phyloP scores from a whole-genome alignment of 306 rosid species.

The Castanea sativa region DNA sequence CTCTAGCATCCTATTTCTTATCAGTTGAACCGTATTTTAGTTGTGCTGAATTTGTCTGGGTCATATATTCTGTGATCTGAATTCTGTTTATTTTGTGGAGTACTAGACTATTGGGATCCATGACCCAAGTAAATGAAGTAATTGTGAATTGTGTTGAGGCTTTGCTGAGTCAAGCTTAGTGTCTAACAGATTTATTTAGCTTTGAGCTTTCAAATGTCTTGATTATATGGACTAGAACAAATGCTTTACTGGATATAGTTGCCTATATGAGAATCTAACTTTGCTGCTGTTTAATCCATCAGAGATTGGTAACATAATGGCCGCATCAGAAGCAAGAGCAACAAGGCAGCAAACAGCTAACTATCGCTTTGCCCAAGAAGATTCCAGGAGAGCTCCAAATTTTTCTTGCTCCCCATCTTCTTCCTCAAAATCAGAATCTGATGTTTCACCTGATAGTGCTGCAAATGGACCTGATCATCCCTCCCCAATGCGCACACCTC shows the following conservation, averaged over 20 bases:
- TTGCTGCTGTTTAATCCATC: neutral
- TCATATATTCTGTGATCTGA: neutral
- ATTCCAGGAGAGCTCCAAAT: constrained; percentile 14
- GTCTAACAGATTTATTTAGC: neutral
- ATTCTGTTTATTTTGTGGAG: neutral
- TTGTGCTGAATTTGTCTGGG: neutral
- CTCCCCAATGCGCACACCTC: constrained; percentile 21
- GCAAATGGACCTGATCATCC: constrained; percentile 24
- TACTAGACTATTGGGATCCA: neutral
- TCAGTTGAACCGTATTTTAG: neutral
- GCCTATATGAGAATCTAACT: neutral
- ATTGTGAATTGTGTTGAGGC: neutral
- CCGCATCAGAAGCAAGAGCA: constrained; percentile 28
- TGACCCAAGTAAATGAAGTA: neutral
- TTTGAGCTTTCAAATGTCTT: neutral
- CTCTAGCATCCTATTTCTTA: neutral
- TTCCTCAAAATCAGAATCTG: constrained; percentile 38
- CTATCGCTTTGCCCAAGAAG: constrained; percentile 23
- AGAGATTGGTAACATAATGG: constrained; percentile 24
- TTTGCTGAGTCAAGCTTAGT: neutral
- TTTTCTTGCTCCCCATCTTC: constrained; percentile 24
- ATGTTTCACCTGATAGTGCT: constrained; percentile 32
- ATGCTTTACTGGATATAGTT: neutral
- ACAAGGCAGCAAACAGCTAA: constrained; percentile 18
- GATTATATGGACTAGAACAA: neutral